A percentile compares a stretch with the other conserved stretches of the same genome.
Evolutionary conservation across 352 stramenopile species (phyloP).

Genomic region (Pythium phragmitis): DNA sequence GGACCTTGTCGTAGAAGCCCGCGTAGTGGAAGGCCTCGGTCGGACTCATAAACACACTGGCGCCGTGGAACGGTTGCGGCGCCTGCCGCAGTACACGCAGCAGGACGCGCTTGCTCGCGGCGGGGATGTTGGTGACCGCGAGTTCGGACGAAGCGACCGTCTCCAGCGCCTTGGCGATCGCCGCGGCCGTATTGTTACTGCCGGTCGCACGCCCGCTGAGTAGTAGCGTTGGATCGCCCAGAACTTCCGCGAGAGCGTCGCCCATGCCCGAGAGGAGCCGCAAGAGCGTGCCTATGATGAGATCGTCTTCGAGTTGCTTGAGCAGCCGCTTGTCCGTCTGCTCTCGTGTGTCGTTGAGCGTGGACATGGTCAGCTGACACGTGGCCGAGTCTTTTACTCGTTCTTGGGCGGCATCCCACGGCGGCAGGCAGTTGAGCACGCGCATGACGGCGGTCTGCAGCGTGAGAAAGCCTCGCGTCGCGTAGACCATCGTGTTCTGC

Average conservation of each 20-base stretch:
- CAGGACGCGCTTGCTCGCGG: constrained; percentile 34
- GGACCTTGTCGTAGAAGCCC: constrained; percentile 80
- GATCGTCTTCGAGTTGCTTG: constrained; percentile 45
- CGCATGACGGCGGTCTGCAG: constrained; percentile 66
- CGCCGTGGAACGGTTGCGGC: constrained; percentile 59
- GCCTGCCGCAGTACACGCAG: constrained; percentile 53
- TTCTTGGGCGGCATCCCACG: constrained; percentile 46
- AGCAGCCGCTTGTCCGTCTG: constrained; percentile 43
- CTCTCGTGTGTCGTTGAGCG: constrained; percentile 14
- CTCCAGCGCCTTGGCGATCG: constrained; percentile 10
- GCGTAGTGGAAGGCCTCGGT: constrained; percentile 54
- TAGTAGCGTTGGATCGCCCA: constrained; percentile 10
- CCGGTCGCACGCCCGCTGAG: not conserved
- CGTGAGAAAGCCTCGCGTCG: constrained; percentile 66
- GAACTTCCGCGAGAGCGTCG: not conserved
- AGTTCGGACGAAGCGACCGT: not conserved
- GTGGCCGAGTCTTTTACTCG: constrained; percentile 17
- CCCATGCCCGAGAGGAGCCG: constrained; percentile 19
- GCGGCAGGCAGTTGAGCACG: constrained; percentile 66
- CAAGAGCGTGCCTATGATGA: constrained; percentile 50
- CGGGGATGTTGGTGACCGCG: constrained; percentile 32
- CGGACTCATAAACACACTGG: constrained; percentile 44
- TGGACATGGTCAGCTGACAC: constrained; percentile 49
- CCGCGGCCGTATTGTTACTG: not conserved
- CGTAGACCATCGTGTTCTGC: constrained; percentile 40